A percentile compares a stretch with the other conserved stretches of the same genome.
phyloP scores from a whole-genome alignment of 2,329 filamentous ascomycete genomes.

The Nemania abortiva region DNA sequence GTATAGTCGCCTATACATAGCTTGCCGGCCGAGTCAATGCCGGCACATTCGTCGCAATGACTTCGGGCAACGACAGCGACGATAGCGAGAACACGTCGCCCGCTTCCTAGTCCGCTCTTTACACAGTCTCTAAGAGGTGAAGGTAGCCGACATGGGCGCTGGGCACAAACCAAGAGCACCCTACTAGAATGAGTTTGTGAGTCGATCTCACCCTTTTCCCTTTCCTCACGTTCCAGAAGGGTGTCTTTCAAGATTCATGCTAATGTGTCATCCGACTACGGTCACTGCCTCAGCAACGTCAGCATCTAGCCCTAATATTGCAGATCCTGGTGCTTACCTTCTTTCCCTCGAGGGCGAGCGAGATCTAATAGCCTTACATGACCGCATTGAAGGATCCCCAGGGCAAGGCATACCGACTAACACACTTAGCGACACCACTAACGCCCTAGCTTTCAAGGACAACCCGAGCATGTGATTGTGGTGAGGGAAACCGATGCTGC shows the following conservation, averaged over 20 bases:
- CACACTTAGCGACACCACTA: conserved; percentile 34
- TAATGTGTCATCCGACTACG: conserved; percentile 16
- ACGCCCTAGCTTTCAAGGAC: conserved; percentile 42
- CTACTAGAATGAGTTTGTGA: conserved; percentile 47
- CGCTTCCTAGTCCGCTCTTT: conserved; percentile 60
- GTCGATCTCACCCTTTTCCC: conserved; percentile 5
- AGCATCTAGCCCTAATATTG: conserved; percentile 65
- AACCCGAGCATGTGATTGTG: conserved; percentile 12
- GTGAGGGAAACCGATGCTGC: not conserved
- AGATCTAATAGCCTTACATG: conserved; percentile 32
- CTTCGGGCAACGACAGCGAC: conserved; percentile 63
- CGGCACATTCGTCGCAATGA: conserved; percentile 65
- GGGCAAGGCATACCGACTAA: conserved; percentile 30
- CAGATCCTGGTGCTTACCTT: conserved; percentile 64
- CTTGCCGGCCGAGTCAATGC: conserved; percentile 61
- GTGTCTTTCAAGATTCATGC: not conserved
- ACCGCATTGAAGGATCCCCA: conserved; percentile 37
- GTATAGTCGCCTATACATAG: conserved; percentile 66
- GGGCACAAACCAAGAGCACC: conserved; percentile 57
- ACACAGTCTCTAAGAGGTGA: conserved; percentile 60
- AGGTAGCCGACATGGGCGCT: conserved; percentile 53
- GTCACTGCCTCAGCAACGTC: conserved; percentile 62
- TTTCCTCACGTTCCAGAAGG: not conserved
- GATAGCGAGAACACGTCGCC: conserved; percentile 59
- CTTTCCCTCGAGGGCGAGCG: conserved; percentile 31